Evolutionary conservation across 139 green algal species (phyloP).

Genomic region (Spirogloea muscicola): DNA sequence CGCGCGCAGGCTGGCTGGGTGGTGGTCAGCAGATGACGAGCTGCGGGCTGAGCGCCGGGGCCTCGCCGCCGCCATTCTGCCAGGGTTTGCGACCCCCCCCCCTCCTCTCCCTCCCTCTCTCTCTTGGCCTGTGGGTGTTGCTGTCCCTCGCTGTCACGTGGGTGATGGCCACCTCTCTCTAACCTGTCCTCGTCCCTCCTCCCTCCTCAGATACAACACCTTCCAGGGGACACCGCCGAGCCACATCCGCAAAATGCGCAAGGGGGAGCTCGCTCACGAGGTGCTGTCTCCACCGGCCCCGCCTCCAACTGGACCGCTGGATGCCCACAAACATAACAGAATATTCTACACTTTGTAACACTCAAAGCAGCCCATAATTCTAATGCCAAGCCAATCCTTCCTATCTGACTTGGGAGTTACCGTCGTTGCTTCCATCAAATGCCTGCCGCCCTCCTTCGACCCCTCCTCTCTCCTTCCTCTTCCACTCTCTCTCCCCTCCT

Average conservation of each 20-base stretch:
- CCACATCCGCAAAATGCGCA: constrained; percentile 8
- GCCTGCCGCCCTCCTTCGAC: not conserved
- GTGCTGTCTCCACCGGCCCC: not conserved
- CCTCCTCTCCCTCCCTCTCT: too few relatives aligned
- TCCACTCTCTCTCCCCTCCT: too few relatives aligned
- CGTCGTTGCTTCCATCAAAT: not conserved
- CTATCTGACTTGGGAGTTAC: not conserved
- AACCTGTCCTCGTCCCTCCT: not conserved
- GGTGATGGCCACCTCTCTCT: too few relatives aligned
- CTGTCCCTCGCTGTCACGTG: too few relatives aligned
- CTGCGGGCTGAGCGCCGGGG: not conserved
- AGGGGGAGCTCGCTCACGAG: constrained; percentile 15
- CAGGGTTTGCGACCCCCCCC: too few relatives aligned
- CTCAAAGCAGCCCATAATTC: not conserved
- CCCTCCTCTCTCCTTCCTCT: too few relatives aligned
- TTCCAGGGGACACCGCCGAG: constrained; percentile 1
- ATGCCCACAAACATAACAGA: too few relatives aligned
- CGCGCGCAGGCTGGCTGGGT: constrained; percentile 6
- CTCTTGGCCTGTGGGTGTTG: too few relatives aligned
- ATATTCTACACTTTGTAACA: too few relatives aligned
- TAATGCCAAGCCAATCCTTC: not conserved
- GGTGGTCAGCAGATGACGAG: constrained; percentile 20
- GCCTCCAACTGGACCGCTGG: too few relatives aligned
- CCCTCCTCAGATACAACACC: constrained; percentile 3
- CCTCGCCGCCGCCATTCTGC: not conserved